Evolutionary conservation across 2,329 filamentous ascomycete species (phyloP), one percentile per base, ranked within the genome.

Genomic region (Byssothecium circinans): DNA sequence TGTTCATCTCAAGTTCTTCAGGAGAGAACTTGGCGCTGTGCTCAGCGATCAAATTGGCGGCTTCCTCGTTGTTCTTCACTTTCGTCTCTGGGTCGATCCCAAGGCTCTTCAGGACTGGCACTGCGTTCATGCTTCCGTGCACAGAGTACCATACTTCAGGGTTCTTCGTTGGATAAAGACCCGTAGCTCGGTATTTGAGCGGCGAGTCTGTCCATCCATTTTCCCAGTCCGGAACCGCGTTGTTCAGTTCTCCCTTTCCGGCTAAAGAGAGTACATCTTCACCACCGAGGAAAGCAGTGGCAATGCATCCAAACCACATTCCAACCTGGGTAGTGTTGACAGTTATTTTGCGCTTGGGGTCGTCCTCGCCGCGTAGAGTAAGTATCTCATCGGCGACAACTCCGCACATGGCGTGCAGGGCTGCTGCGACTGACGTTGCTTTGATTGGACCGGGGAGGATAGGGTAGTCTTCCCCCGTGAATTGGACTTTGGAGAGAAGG

Each of bases 281-380:
- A n/a, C 71, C 73, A 32, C 73, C 66, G 10, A 77, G 56, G 29
- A 68, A 69, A 1, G 67, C 67, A 1, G 72, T 65, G 12, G 70
- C 69, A 0, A 72, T 64, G 8, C 70, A 72, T 6, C 67, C 75
- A 27, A 77, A 69, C 68, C 73, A 80, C 7, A 80, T 59, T 0
- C 67, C 73, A 1, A 73, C 69, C 25, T 79, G 75, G 17, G 77
- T 75, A 0, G 76, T 78, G 54, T 80, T 71, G 45, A 80, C 65
- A 0, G 61, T 68, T n/a, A 78, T 60, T 8, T 57, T 42, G 8
- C 64, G 25, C 50, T 56, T 43, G 45, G 46, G 36, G 15, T 47
- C 43, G 8, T 49, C 38, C 8, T 50, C 48, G 3, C 62, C 61
- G 25, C 61, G 58, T 10, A 67, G 50, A 10, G 55, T 61, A 1